phyloP scores from a whole-genome alignment of 176 grass and related monocot species.

The Ampelocalamus luodianensis region DNA sequence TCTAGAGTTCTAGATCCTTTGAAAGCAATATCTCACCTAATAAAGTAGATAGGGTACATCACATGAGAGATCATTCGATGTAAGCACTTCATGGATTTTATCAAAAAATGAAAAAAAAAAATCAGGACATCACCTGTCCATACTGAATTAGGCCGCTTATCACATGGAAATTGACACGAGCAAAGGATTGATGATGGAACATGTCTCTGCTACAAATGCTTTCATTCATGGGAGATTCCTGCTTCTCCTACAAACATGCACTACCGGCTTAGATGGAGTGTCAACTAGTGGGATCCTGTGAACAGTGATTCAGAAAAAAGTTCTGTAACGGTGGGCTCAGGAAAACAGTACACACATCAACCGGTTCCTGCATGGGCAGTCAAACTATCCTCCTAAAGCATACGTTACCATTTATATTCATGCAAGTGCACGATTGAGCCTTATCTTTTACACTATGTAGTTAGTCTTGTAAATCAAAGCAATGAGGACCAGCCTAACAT shows the following conservation, averaged over 20 bases:
- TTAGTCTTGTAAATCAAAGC: constrained; percentile 21
- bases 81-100: constrained; percentile 8
- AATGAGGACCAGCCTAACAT: not conserved
- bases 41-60: constrained; percentile 30
- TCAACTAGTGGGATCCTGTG: constrained; percentile 36
- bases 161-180: constrained; percentile 14
- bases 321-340: constrained; percentile 33
- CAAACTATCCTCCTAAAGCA: not conserved
- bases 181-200: constrained; percentile 25
- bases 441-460: constrained; percentile 13
- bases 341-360: constrained; percentile 44
- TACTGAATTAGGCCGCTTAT: constrained; percentile 10
- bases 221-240: constrained; percentile 42
- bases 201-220: constrained; percentile 42
- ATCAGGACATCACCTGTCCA: not conserved
- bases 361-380: not conserved
- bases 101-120: not conserved
- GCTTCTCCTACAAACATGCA: constrained; percentile 41
- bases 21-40: constrained; percentile 41
- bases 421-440: not conserved
- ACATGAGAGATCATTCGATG: constrained; percentile 46
- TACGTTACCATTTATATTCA: not conserved
- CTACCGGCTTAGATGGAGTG: constrained; percentile 41
- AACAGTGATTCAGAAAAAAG: constrained; percentile 34
- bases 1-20: constrained; percentile 46